Percentiles rank a stretch among this genome's conserved stretches.
Conservation (phyloP, 2,329 filamentous ascomycete genomes). For the Dothistroma pini region DNA sequence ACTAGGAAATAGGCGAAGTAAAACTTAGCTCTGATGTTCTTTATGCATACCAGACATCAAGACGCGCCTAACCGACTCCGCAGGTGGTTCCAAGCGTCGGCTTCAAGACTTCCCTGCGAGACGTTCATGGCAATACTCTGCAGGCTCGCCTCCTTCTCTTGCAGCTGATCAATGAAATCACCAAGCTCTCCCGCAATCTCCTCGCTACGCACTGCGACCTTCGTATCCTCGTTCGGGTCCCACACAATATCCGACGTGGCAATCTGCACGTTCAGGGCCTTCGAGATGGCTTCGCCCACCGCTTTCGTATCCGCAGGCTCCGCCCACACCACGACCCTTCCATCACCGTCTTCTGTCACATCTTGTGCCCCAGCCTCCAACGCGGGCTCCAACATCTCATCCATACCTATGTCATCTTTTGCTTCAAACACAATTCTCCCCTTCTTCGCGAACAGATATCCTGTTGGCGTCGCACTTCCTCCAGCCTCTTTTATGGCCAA, state of each 20-base stretch:
- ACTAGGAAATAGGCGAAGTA: not conserved
- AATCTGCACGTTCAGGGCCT: conserved; percentile 62
- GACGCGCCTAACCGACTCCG: conserved; percentile 22
- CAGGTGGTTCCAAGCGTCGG: conserved; percentile 29
- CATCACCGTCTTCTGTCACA: conserved; percentile 65
- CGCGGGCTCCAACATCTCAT: conserved; percentile 74
- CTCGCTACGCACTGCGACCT: conserved; percentile 58
- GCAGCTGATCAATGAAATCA: conserved; percentile 56
- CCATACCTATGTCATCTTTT: conserved; percentile 53
- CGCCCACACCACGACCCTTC: conserved; percentile 67
- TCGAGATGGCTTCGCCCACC: conserved; percentile 61
- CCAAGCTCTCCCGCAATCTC: conserved; percentile 56
- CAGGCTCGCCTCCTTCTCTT: conserved; percentile 65
- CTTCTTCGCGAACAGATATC: conserved; percentile 79
- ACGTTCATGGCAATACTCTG: conserved; percentile 76
- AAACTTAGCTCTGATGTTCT: not conserved
- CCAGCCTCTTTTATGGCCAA: conserved; percentile 66
- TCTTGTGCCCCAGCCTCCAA: conserved; percentile 82
- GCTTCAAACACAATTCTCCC: conserved; percentile 69
- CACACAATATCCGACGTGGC: conserved; percentile 78
- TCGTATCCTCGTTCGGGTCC: conserved; percentile 76
- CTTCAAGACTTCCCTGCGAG: conserved; percentile 35
- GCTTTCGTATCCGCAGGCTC: conserved; percentile 62
- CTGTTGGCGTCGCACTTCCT: conserved; percentile 68
- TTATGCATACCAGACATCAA: not conserved